Evolutionary conservation across 1,139 yeast species (phyloP), one percentile per base, ranked within the genome.

Genomic region (Pichia sp.): DNA sequence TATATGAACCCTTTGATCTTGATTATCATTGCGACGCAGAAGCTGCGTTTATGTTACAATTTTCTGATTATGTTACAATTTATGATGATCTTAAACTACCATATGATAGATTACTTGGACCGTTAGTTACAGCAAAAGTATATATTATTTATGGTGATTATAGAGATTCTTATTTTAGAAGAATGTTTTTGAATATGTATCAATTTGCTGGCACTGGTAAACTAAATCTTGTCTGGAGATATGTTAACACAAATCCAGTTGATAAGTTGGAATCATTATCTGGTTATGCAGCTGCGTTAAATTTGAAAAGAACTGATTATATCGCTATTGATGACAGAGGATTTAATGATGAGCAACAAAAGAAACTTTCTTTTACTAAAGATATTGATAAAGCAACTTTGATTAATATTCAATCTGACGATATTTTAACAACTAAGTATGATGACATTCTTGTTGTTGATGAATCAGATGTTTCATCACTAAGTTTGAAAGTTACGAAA

Each of bases 221-320:
- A 61, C 66, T 90, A 34, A 75, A 88, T 53, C 85, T 87, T 65
- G 77, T 84, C 3, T 80, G 96, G 85, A 76, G 97, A 59, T 84
- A 88, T 60, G 73, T 80, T 9, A 80, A 82, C 0, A 39, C 50
- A 3, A 46, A 45, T 3, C 41, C 50, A 3, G 46, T 18, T 1
- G 50, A 45, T 1, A 60, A 61, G 29, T 57, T 63, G 10, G 81
- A 79, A 44, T 47, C 61, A 0, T 64, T 87, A 34, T 62, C 79
- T 11, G 95, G 95, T 0, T 88, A 80, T 65, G 95, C 90, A 1
- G 83, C 77, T 7, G 84, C 77, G 44, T 64, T 85, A 48, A 76
- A 82, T 1, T 62, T 84, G 55, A 84, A 84, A 58, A 71, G 84
- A 55, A 78, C 86, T 0, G 88, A 84, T 58, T 83, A 83, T 56